A percentile compares a stretch with the other conserved stretches of the same genome.
These are phyloP conservation scores for Geranomyces michiganensis DNA, from an alignment of 192 early-diverging fungal species.

Conservation along the genomic window DNA sequence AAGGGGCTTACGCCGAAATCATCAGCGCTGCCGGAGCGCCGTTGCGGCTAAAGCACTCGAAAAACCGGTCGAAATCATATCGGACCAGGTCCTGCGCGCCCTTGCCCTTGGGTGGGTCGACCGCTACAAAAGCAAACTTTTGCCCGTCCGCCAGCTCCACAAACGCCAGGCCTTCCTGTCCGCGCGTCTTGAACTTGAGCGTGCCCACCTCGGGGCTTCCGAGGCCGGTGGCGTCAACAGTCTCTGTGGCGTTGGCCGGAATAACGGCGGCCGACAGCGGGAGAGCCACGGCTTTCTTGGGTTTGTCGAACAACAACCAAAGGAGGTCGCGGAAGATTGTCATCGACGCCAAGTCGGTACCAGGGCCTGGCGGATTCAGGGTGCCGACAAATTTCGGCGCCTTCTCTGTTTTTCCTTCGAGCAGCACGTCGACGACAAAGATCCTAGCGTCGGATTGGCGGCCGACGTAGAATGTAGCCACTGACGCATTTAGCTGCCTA, in stretches of 20 bases:
- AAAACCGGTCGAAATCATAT: slow-evolving; percentile 26
- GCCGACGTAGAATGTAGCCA: slow-evolving; percentile 29
- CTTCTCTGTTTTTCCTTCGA: background rate
- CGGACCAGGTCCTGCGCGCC: slow-evolving; percentile 25
- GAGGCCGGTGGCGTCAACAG: background rate
- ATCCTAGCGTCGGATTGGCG: slow-evolving; percentile 35
- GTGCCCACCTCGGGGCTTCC: slow-evolving; percentile 6
- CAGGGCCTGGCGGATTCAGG: slow-evolving; percentile 31
- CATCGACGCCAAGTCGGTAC: slow-evolving; percentile 28
- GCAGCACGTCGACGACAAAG: slow-evolving; percentile 26
- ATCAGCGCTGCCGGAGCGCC: background rate
- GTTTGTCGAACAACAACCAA: slow-evolving; percentile 35
- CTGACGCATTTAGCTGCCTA: background rate
- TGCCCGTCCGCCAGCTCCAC: slow-evolving; percentile 20
- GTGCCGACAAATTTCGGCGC: background rate
- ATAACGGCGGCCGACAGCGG: background rate
- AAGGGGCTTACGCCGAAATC: background rate
- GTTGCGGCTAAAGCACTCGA: slow-evolving; percentile 14
- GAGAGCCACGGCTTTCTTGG: slow-evolving; percentile 7
- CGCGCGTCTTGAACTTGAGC: slow-evolving; percentile 15
- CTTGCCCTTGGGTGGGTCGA: slow-evolving; percentile 37
- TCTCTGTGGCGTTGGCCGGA: background rate
- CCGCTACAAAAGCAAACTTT: slow-evolving; percentile 31
- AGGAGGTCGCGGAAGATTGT: slow-evolving; percentile 22
- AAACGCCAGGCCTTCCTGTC: slow-evolving; percentile 35